Evolutionary conservation across 108 stramenopile species (phyloP), one percentile per base, ranked within the genome.

Genomic region (Craspedostauros australis): DNA sequence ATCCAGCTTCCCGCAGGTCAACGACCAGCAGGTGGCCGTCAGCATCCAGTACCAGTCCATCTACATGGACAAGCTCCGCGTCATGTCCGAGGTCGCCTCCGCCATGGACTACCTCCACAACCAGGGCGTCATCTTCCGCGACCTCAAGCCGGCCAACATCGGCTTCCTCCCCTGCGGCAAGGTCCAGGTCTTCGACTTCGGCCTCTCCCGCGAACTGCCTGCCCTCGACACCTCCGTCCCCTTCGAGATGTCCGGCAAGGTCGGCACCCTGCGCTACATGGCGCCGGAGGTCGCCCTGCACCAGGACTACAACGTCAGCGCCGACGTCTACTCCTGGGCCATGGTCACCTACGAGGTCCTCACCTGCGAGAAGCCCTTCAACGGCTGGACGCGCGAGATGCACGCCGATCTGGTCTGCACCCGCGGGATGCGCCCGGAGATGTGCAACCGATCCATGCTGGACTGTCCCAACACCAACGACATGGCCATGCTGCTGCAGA

Each of bases 131-230:
- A 87, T 95, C 20, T 94, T 94, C 63, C 86, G 96, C 20, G 84
- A 81, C 58, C 47, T 83, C 49, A 83, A 83, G 34, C 72, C 75
- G 20, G 60, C 64, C 44, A 73, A 78, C 57, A 76, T 82, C 50
- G 68, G 80, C 14, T 85, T 91, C 61, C 66, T 84, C 21, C 70
- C 64, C 3, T 32, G 47, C 20, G 84, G 84, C 27, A 69, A 58
- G 39, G 85, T 86, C 0, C 86, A 91, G 47, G 68, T 91, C 26
- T 84, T 86, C 39, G 89, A 91, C 60, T 91, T 91, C 53, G 89
- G 89, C 2, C 54, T 91, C 7, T 69, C 68, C 18, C 75, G 89
- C 6, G 89, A 90, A 30, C 42, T 89, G 21, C 79, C 80, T 19
- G 62, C 54, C 21, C 46, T 75, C 55, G 73, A 77, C 26, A 56